Percentiles rank a stretch among this genome's conserved stretches.
These are phyloP conservation scores for Pythium grandisporangium DNA, from an alignment of 352 stramenopile genomes.

Conservation along the genomic window DNA sequence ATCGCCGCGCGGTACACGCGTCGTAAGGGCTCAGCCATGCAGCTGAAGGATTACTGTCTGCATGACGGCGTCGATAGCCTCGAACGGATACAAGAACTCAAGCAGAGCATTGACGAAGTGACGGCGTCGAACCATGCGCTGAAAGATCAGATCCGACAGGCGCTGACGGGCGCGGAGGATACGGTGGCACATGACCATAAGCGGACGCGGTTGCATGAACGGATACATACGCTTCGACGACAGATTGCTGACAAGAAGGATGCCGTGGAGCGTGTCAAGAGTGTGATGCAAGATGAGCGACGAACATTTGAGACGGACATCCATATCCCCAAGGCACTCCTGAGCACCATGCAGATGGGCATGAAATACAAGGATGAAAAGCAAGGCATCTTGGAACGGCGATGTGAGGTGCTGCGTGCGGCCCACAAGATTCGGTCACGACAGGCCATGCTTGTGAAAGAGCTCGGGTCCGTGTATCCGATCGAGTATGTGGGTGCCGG, in stretches of 20 bases:
- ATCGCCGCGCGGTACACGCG: conserved; percentile 59
- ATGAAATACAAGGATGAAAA: conserved; percentile 80
- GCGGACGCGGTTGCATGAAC: conserved; percentile 29
- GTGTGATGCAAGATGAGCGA: conserved; percentile 65
- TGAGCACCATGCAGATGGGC: conserved; percentile 76
- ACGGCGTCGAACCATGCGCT: conserved; percentile 28
- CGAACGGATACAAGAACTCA: conserved; percentile 36
- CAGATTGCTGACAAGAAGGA: conserved; percentile 49
- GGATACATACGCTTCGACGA: conserved; percentile 31
- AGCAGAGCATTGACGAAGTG: conserved; percentile 36
- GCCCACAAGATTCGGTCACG: conserved; percentile 78
- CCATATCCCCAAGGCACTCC: conserved; percentile 65
- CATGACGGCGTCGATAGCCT: conserved; percentile 66
- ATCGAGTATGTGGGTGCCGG: conserved; percentile 77
- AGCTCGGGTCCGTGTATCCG: conserved; percentile 68
- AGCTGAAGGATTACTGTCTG: conserved; percentile 70
- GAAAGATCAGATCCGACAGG: conserved; percentile 42
- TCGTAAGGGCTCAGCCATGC: conserved; percentile 66
- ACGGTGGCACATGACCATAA: conserved; percentile 39
- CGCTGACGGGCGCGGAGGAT: conserved; percentile 26
- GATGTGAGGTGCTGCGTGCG: conserved; percentile 63
- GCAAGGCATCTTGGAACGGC: conserved; percentile 62
- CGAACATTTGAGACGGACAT: conserved; percentile 75
- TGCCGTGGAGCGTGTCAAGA: conserved; percentile 40
- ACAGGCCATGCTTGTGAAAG: conserved; percentile 71